Evolutionary conservation across 2,329 filamentous ascomycete species (phyloP).

Genomic region (Aspergillus arachidicola): DNA sequence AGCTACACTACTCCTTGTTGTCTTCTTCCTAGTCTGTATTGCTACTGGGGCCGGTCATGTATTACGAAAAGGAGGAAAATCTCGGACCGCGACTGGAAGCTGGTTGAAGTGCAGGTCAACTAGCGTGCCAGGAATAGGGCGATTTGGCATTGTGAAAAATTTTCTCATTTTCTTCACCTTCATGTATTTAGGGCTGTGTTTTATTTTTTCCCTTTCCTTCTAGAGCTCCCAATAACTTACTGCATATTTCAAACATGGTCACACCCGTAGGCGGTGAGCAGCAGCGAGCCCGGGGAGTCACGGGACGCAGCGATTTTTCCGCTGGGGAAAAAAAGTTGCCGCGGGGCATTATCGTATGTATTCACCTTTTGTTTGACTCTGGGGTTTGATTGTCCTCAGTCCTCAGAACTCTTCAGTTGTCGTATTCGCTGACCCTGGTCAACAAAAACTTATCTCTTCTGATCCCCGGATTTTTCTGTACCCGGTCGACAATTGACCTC

Average conservation of each 20-base stretch:
- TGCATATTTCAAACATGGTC: not conserved
- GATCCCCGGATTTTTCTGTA: conserved; percentile 4
- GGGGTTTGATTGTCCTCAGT: conserved; percentile 2
- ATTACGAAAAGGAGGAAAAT: not conserved
- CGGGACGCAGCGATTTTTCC: conserved; percentile 19
- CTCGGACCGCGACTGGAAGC: not conserved
- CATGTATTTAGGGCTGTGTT: conserved; percentile 19
- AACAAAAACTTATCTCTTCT: not conserved
- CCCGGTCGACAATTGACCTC: not conserved
- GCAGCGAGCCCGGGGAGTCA: conserved; percentile 6
- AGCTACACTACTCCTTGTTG: conserved; percentile 4
- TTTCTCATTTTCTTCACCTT: conserved; percentile 21
- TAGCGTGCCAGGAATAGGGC: conserved; percentile 9
- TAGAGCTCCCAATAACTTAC: conserved; percentile 5
- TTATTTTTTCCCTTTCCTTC: not conserved
- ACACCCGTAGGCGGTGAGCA: conserved; percentile 15
- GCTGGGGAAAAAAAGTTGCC: conserved; percentile 21
- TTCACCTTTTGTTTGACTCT: not conserved
- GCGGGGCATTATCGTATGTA: conserved; percentile 13
- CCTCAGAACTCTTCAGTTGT: not conserved
- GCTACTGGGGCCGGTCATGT: conserved; percentile 6
- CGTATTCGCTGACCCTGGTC: not conserved
- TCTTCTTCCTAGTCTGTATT: conserved; percentile 22
- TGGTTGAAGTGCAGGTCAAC: conserved; percentile 48
- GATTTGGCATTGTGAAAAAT: conserved; percentile 1